Evolutionary conservation across 225 moss, liverwort and hornwort species (phyloP).

Genomic region (Pseudisothecium myosuroides): DNA sequence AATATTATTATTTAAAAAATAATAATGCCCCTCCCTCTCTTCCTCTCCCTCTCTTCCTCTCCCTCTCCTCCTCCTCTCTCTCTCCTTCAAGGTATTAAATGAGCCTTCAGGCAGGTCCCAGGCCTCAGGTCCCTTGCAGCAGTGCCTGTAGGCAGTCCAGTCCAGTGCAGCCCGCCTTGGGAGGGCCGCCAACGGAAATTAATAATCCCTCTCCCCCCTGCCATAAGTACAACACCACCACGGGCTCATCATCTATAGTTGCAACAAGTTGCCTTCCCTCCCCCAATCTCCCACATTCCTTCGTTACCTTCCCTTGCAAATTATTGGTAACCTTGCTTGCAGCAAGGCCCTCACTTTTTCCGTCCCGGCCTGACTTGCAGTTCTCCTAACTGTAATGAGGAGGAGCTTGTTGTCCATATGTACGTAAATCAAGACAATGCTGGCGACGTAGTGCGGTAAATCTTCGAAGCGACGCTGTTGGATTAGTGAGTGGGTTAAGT

Average conservation of each 20-base stretch:
- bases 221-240: neutral
- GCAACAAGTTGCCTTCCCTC: neutral
- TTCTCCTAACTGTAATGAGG: neutral
- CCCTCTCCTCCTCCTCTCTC: too few relatives aligned
- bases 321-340: neutral
- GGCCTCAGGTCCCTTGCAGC: neutral
- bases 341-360: neutral
- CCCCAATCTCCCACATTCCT: neutral
- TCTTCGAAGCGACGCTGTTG: neutral
- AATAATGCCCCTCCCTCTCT: neutral
- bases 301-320: neutral
- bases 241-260: neutral
- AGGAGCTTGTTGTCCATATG: neutral
- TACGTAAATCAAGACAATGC: neutral
- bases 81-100: neutral
- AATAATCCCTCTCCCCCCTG: neutral
- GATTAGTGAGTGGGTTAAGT: neutral
- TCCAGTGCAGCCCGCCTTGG: neutral
- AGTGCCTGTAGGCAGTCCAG: neutral
- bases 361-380: neutral
- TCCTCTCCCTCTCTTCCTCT: neutral
- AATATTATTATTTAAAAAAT: neutral
- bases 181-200: conserved; percentile 3
- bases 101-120: neutral
- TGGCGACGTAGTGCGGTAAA: neutral